Percentiles rank a stretch among this genome's conserved stretches.
Conservation (phyloP, 345 rosid species). For the Bruguiera sexangula region DNA sequence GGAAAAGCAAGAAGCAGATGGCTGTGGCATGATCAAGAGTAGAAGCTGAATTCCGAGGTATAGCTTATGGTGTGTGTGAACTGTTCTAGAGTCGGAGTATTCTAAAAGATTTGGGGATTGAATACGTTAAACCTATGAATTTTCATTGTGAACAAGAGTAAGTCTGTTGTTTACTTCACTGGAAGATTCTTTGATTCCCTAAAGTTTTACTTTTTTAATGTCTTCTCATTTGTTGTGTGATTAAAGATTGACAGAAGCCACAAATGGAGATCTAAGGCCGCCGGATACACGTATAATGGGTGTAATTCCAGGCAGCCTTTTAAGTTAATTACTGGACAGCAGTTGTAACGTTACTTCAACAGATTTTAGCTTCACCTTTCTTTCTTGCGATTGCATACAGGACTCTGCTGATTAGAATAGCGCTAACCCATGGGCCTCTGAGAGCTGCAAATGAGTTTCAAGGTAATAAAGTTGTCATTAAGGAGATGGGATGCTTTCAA, state of each 20-base stretch:
- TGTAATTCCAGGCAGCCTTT: conserved; percentile 64
- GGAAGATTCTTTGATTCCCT: too few species aligned
- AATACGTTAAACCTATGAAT: too few species aligned
- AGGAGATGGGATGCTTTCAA: conserved; percentile 36
- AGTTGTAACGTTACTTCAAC: background rate
- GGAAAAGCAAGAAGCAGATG: too few species aligned
- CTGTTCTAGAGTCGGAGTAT: too few species aligned
- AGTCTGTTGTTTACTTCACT: conserved; percentile 9
- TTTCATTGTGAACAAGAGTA: conserved; percentile 4
- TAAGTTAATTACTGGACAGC: conserved; percentile 62
- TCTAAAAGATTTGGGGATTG: too few species aligned
- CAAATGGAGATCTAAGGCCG: conserved; percentile 44
- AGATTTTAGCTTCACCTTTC: background rate
- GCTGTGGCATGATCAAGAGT: too few species aligned
- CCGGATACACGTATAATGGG: conserved; percentile 49
- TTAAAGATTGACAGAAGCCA: conserved; percentile 59
- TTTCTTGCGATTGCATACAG: conserved; percentile 33
- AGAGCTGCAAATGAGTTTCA: conserved; percentile 62
- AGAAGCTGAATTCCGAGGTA: too few species aligned
- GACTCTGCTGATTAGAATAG: conserved; percentile 58
- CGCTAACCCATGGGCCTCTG: conserved; percentile 59
- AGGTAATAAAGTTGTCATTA: conserved; percentile 34
- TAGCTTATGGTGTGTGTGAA: too few species aligned
- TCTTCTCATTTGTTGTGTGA: background rate
- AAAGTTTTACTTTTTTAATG: background rate